These are phyloP conservation scores for Dactylellina sp. DNA, from an alignment of 2,329 filamentous ascomycete species.

Conservation along the genomic window DNA sequence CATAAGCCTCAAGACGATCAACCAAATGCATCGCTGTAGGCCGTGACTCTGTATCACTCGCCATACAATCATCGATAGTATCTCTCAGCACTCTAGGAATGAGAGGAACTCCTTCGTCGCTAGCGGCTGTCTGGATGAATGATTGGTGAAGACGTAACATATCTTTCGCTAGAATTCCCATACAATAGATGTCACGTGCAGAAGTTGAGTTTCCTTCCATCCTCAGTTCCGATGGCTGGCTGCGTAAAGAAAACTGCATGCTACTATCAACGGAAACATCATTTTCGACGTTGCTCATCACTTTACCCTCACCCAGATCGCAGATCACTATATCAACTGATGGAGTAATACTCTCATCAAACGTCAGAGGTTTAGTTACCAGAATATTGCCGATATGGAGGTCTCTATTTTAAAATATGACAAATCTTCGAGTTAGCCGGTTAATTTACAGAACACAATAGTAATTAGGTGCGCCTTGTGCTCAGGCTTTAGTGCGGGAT, in stretches of 20 bases:
- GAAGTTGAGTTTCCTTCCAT: not conserved
- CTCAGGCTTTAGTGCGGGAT: not conserved
- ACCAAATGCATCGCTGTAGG: no score
- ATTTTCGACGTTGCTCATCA: not conserved
- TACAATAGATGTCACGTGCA: slow-evolving; percentile 1
- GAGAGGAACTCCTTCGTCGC: not conserved
- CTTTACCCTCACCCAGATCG: slow-evolving; percentile 3
- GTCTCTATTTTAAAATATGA: not conserved
- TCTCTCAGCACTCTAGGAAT: not conserved
- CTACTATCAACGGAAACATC: not conserved
- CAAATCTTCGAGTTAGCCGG: no score
- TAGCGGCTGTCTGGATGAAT: not conserved
- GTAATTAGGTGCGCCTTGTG: not conserved
- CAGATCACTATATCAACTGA: not conserved
- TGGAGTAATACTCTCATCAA: not conserved
- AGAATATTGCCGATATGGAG: slow-evolving; percentile 1
- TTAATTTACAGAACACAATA: no score
- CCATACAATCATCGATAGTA: not conserved
- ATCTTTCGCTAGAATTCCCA: not conserved
- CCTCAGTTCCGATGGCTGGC: not conserved
- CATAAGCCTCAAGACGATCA: no score
- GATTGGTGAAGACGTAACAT: not conserved
- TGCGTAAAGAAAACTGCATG: not conserved
- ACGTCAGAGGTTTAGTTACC: not conserved
- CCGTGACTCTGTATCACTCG: no score